Evolutionary conservation across 2,329 filamentous ascomycete species (phyloP).

Genomic region (Penicillium sp.): DNA sequence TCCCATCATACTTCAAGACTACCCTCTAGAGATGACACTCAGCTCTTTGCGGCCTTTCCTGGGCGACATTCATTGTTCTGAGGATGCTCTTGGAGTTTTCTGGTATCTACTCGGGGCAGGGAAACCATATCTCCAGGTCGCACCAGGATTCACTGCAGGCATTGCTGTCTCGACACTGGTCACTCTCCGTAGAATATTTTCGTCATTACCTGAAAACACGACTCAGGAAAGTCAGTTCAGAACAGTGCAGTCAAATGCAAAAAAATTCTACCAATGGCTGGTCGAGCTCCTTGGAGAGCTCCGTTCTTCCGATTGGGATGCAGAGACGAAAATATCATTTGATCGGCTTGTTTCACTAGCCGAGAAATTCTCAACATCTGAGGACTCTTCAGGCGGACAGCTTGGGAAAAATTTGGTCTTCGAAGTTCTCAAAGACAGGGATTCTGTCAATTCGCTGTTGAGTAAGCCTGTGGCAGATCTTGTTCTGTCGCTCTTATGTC

Average conservation of each 20-base stretch:
- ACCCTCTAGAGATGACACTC: slow-evolving; percentile 86
- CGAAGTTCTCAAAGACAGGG: slow-evolving; percentile 75
- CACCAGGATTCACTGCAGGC: slow-evolving; percentile 76
- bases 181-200: slow-evolving; percentile 73
- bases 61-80: slow-evolving; percentile 80
- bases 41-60: slow-evolving; percentile 77
- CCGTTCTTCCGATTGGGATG: slow-evolving; percentile 52
- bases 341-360: slow-evolving; percentile 68
- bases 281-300: slow-evolving; percentile 66
- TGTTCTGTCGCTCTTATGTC: slow-evolving; percentile 59
- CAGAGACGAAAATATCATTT: slow-evolving; percentile 58
- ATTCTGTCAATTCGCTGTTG: slow-evolving; percentile 62
- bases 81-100: slow-evolving; percentile 83
- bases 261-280: slow-evolving; percentile 77
- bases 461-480: slow-evolving; percentile 63
- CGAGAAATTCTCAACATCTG: slow-evolving; percentile 63
- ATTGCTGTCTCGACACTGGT: slow-evolving; percentile 76
- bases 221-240: slow-evolving; percentile 82
- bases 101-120: slow-evolving; percentile 78
- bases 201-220: slow-evolving; percentile 72
- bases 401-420: slow-evolving; percentile 77
- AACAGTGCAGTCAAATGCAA: slow-evolving; percentile 72
- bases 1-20: slow-evolving; percentile 68
- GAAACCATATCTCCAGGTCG: slow-evolving; percentile 59
- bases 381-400: slow-evolving; percentile 67